phyloP scores from a whole-genome alignment of 2,329 filamentous ascomycete species.

The Shiraia sp. region DNA sequence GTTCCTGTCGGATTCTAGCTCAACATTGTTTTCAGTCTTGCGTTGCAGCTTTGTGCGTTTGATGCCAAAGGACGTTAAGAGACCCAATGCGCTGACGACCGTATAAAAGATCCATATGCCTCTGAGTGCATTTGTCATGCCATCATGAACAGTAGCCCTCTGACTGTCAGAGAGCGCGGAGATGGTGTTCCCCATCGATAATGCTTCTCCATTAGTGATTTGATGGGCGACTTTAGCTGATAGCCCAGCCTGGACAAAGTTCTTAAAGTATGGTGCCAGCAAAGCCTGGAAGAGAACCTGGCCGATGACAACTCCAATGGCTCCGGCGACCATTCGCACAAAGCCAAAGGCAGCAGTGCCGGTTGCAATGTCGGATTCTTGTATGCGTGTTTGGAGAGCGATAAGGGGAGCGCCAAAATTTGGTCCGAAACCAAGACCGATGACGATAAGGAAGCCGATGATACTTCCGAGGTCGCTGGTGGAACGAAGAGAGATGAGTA shows the following conservation, averaged over 20 bases:
- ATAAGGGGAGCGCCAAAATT: constrained; percentile 61
- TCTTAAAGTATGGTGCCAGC: constrained; percentile 55
- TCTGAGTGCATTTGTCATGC: constrained; percentile 49
- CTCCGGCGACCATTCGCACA: constrained; percentile 49
- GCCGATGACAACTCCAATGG: constrained; percentile 55
- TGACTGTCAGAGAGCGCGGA: constrained; percentile 32
- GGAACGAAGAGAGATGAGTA: constrained; percentile 31
- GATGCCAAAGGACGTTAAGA: constrained; percentile 40
- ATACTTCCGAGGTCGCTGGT: constrained; percentile 34
- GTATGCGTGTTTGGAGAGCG: constrained; percentile 61
- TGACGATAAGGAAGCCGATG: constrained; percentile 54
- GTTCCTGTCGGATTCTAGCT: background rate
- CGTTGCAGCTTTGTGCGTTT: constrained; percentile 32
- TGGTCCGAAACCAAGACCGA: constrained; percentile 56
- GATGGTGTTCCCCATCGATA: constrained; percentile 33
- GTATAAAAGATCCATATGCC: constrained; percentile 58
- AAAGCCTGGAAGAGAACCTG: constrained; percentile 58
- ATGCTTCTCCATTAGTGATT: constrained; percentile 37
- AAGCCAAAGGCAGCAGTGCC: constrained; percentile 59
- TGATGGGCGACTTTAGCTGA: constrained; percentile 18
- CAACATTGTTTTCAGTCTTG: background rate
- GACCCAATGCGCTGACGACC: constrained; percentile 42
- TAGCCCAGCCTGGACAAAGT: constrained; percentile 26
- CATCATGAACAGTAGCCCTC: constrained; percentile 43
- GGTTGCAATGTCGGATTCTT: constrained; percentile 55